Evolutionary conservation across 192 early-diverging fungal genomes (phyloP).

Genomic region (Entophlyctis luteolus): DNA sequence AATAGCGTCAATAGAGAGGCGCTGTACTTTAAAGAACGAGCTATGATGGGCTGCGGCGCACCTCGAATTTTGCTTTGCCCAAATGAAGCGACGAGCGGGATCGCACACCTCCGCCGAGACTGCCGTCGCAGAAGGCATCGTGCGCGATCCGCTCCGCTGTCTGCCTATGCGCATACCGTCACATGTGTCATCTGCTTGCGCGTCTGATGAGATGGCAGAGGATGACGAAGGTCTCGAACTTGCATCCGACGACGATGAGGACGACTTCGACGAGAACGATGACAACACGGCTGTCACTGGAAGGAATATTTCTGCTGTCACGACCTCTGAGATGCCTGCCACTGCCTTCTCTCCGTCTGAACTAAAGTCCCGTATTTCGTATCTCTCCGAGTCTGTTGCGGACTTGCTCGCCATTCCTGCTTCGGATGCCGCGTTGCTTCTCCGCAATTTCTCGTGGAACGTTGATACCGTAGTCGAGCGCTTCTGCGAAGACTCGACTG

Average conservation of each 20-base stretch:
- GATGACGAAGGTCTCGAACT: not conserved
- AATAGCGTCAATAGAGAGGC: too few relatives aligned
- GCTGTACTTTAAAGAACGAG: too few relatives aligned
- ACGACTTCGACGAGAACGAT: not conserved
- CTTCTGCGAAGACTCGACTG: not conserved
- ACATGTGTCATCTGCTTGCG: too few relatives aligned
- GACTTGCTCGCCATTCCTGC: not conserved
- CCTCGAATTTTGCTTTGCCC: too few relatives aligned
- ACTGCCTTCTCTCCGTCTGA: not conserved
- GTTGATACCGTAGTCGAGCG: not conserved
- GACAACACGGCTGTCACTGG: not conserved
- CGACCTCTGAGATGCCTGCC: not conserved
- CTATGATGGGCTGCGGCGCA: too few relatives aligned
- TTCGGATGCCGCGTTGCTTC: not conserved
- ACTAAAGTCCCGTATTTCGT: not conserved
- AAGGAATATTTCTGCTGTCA: not conserved
- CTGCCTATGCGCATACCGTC: too few relatives aligned
- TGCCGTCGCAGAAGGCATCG: too few relatives aligned
- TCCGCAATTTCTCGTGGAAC: not conserved
- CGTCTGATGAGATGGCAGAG: not conserved
- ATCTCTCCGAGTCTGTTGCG: not conserved
- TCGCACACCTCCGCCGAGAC: too few relatives aligned
- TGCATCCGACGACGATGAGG: not conserved
- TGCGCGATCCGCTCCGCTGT: too few relatives aligned
- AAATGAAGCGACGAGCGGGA: too few relatives aligned